Conservation (phyloP, 306 rosid genomes). For the Casuarina cunninghamiana region DNA sequence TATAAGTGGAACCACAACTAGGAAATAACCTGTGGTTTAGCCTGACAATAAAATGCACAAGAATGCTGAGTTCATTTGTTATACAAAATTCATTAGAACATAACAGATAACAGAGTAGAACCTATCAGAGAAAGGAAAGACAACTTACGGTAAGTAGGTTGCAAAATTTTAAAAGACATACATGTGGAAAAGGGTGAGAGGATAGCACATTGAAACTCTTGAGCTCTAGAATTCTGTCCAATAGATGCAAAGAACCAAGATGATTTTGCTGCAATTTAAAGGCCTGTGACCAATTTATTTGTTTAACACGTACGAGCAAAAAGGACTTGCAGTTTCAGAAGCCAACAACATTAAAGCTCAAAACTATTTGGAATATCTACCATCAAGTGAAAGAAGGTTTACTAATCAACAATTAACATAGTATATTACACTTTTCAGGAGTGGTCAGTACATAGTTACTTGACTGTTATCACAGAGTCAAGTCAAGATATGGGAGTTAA, state of each 20-base stretch:
- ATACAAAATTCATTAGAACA: not conserved
- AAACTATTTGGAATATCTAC: not conserved
- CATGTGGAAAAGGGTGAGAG: slow-evolving; percentile 16
- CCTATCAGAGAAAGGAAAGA: not conserved
- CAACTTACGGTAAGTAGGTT: not conserved
- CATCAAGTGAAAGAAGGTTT: not conserved
- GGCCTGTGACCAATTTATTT: not conserved
- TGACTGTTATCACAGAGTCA: not conserved
- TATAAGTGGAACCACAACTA: slow-evolving; percentile 37
- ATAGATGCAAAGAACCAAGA: slow-evolving; percentile 19
- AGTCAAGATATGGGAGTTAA: not conserved
- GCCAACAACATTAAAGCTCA: not conserved
- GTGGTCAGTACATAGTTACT: not conserved
- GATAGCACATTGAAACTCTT: slow-evolving; percentile 6
- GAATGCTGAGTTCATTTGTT: not conserved
- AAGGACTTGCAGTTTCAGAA: not conserved
- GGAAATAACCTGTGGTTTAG: slow-evolving; percentile 32
- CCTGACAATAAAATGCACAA: slow-evolving; percentile 24
- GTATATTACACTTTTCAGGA: not conserved
- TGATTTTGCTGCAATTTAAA: slow-evolving; percentile 19
- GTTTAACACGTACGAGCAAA: slow-evolving; percentile 9
- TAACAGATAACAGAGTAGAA: not conserved
- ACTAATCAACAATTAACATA: not conserved
- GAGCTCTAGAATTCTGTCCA: slow-evolving; percentile 10
- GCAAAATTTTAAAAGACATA: slow-evolving; percentile 14